Conservation (phyloP, 768 basidiomycete species). For the Trametes villosa region DNA sequence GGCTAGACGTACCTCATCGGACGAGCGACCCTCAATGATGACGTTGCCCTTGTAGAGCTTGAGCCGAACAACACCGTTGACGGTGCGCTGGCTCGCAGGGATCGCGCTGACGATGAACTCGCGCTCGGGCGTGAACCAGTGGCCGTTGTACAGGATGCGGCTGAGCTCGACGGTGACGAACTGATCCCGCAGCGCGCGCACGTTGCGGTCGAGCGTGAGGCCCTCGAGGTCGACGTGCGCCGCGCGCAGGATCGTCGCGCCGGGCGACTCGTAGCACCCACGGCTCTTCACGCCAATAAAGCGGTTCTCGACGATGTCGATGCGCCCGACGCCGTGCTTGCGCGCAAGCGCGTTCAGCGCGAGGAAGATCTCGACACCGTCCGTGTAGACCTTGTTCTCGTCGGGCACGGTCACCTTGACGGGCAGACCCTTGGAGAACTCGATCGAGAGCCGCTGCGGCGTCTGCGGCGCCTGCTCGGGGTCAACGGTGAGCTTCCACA, state of each 20-base stretch:
- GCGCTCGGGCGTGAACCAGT: slow-evolving; percentile 99
- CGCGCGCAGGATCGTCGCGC: slow-evolving; percentile 91
- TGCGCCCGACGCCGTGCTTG: slow-evolving; percentile 94
- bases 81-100: slow-evolving; percentile 93
- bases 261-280: slow-evolving; percentile 99
- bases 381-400: slow-evolving; percentile 71
- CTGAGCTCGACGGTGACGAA: slow-evolving; percentile 92
- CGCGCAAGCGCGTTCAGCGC: slow-evolving; percentile 89
- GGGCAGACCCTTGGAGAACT: slow-evolving; percentile 87
- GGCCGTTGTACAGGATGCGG: slow-evolving; percentile 95
- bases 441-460: slow-evolving; percentile 82
- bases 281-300: slow-evolving; percentile 99
- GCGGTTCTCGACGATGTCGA: slow-evolving; percentile 99
- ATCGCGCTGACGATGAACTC: slow-evolving; percentile 93
- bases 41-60: slow-evolving; percentile 98
- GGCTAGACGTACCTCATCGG: slow-evolving; percentile 72
- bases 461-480: slow-evolving; percentile 80
- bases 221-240: slow-evolving; percentile 98
- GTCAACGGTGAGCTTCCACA: slow-evolving; percentile 96
- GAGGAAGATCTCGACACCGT: slow-evolving; percentile 92
- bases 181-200: slow-evolving; percentile 91
- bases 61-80: slow-evolving; percentile 90
- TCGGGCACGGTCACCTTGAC: slow-evolving; percentile 72
- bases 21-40: slow-evolving; percentile 88
- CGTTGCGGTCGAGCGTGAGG: slow-evolving; percentile 96